Evolutionary conservation across 108 stramenopile species (phyloP), one percentile per base, ranked within the genome.

Genomic region (Nitzschia palea): DNA sequence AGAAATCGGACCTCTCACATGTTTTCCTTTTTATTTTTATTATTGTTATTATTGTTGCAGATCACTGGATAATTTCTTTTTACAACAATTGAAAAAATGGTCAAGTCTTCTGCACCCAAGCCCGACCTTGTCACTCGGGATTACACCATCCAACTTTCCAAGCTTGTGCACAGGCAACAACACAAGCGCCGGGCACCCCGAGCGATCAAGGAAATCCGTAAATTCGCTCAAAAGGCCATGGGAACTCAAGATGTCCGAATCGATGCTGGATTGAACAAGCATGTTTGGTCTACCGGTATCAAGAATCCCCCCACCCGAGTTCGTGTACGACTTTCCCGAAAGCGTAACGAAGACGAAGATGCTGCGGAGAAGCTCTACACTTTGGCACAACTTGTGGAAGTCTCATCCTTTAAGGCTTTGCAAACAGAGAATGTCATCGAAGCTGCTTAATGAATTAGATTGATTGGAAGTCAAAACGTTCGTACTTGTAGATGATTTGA

Each of bases 291-390:
- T 51, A 88, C 88, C 48, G 99, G 99, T 47, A 88, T 99, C 57
- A 94, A 96, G 73, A 98, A 98, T 83, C 90, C 97, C 44, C 99
- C 99, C 53, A 85, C 76, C 55, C 85, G 99, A 63, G 93, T 99
- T 40, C 97, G 99, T 64, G 99, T 99, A 17, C 80, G 96, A 56
- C 86, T 99, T 60, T 84, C 83, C 33, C 92, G 99, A 81, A 95
- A 95, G 95, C 86, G 97, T 69, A 98, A 98, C 83, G 97, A 97
- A 77, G 97, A 98, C 70, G 98, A 99, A 80, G 98, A 99, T 68
- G 97, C 98, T 47, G 91, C 88, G 20, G 97, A 99, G 80, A 94
- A 97, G 82, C 88, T 99, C 55, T 99, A 97, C 96, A 98, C 99
- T 56, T 86, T 96, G 61, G 98, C 96, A 44, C 92, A 97, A 75